Evolutionary conservation across 1,284 basidiomycete species (phyloP).

Genomic region (Xerocomus nothofagi): DNA sequence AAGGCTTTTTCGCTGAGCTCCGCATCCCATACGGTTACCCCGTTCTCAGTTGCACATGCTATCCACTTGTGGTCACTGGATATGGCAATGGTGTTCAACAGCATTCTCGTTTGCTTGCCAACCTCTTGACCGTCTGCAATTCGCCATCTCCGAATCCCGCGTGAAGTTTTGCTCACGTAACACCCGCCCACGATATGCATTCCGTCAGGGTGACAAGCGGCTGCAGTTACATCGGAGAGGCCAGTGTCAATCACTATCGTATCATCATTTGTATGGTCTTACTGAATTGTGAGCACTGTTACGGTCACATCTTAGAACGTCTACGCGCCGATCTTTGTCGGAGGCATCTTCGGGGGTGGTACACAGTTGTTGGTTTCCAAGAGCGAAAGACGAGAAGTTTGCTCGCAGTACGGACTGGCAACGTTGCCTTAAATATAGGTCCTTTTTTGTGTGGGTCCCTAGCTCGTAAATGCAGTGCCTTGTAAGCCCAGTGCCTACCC

Average conservation of each 20-base stretch:
- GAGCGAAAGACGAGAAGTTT: too few species aligned
- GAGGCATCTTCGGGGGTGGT: background rate
- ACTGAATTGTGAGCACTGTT: too few species aligned
- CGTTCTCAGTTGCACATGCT: background rate
- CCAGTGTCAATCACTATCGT: background rate
- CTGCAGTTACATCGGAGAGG: background rate
- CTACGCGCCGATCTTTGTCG: too few species aligned
- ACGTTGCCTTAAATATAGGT: background rate
- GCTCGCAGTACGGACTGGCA: too few species aligned
- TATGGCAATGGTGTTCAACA: background rate
- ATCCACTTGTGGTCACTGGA: background rate
- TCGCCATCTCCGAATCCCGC: background rate
- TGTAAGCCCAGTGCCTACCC: background rate
- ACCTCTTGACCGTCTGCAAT: background rate
- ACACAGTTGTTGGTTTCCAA: too few species aligned
- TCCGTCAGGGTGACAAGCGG: background rate
- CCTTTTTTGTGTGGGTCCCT: too few species aligned
- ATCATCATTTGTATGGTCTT: too few species aligned
- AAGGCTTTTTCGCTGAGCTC: background rate
- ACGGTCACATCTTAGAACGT: too few species aligned
- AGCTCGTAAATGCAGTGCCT: too few species aligned
- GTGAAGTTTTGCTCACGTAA: too few species aligned
- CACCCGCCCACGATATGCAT: background rate
- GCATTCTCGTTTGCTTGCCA: background rate
- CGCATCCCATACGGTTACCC: background rate